Base-by-base conservation (phyloP, 495 filamentous ascomycete species). In the Penicillium samsonianum region DNA sequence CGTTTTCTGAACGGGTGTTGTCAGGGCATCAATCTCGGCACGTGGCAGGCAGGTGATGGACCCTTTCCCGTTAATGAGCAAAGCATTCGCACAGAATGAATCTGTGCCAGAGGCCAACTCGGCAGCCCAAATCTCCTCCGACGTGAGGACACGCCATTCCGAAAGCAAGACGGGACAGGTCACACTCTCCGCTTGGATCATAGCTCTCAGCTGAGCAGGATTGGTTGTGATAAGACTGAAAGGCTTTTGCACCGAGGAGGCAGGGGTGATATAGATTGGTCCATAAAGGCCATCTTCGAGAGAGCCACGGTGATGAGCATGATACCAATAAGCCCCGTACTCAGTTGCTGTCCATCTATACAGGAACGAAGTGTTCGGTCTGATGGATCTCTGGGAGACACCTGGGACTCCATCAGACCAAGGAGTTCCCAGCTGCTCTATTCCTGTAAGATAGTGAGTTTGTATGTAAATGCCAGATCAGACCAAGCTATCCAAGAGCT, bases 11-110 rank as follows among this genome's bases (percentile, higher is more conserved):
- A 60, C 48, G 0, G 55, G 47, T 14, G 68, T 75, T 1, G 73
- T 73, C 10, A 72, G 55, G 10, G 54, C 62, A 44, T 74, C 67
- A 16, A 83, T 67, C 12, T 71, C 58, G 3, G 70, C 68, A 28
- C 70, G 69, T 0, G 72, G 40, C 23, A 72, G 68, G 55, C 82
- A 85, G 16, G 73, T 62, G 5, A 79, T 72, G 5, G 69, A 73
- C 5, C 82, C 83, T 61, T 80, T 79, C 9, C 83, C 82, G 55
- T 86, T 85, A 48, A 86, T 70, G 20, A 86, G 68, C 8, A 84
- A 65, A 20, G 77, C 73, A 63, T 82, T 81, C 20, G 73, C 74
- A 62, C 79, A 78, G 31, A 35, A 60, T 48, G 70, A 33, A 53
- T 82, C 78, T 19, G 78, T 58, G 2, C 74, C 68, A 19, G 77